Evolutionary conservation across 768 basidiomycete genomes (phyloP), one percentile per base, ranked within the genome.

Genomic region (Mrakia frigida): DNA sequence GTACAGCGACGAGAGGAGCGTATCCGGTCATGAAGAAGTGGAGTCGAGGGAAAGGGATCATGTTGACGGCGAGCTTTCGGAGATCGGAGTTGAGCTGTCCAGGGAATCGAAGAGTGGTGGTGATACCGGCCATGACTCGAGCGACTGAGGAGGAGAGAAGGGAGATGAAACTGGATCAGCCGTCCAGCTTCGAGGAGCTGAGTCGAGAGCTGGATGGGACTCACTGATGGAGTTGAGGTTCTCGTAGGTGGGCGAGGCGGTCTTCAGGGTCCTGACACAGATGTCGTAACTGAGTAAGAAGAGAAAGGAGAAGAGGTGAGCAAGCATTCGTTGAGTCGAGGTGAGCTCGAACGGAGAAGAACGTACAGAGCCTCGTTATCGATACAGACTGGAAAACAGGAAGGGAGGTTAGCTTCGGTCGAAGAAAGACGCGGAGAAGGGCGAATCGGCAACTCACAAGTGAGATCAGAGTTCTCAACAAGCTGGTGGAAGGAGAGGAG

Each of bases 11-110:
- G 80, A 98, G 89, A 0, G 97, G 97, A 0, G 93, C 94, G 82
- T 94, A 97, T 79, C 93, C 94, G 69, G 93, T 93, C 86, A 93
- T 92, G 80, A 99, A 88, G 88, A 98, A 99, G 83, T 99, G 96
- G 72, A 98, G 88, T 77, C 94, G 93, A 79, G 96, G 96, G 88
- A 98, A 99, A 0, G 96, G 96, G 78, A 98, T 87, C 71, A 74
- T 73, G 79, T 83, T 83, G 78, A 82, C 82, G 46, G 83, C 83
- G 25, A 83, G 78, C 75, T 83, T 83, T 77, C 83, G 80, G n/a
- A 83, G 79, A 70, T 83, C 83, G 11, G 81, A 82, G 81, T 83
- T 83, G 70, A 82, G 80, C 46, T 81, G 80, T 76, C 81, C 83
- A n/a, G 82, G 82, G 81, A 75, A 70, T 53, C 61, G 53, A 18